Evolutionary conservation across 257 asterid genomes (phyloP).

Genomic region (Lycium ferocissimum): DNA sequence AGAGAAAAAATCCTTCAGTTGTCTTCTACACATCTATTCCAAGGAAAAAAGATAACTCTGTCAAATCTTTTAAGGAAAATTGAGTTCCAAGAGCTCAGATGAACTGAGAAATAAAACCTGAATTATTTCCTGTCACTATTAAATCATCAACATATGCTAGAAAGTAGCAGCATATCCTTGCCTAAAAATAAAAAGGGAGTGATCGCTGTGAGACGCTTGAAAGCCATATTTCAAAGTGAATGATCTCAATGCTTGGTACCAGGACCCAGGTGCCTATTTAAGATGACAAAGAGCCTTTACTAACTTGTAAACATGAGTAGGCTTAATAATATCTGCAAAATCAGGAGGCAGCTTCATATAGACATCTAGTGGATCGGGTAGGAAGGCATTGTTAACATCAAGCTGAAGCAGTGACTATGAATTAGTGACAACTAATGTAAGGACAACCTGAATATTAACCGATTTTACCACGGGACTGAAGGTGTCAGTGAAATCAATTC

Average conservation of each 20-base stretch:
- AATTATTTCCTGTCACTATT: neutral
- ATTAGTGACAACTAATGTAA: neutral
- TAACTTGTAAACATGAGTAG: neutral
- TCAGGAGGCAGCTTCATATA: neutral
- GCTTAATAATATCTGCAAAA: neutral
- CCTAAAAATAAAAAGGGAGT: neutral
- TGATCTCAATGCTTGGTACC: neutral
- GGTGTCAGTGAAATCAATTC: neutral
- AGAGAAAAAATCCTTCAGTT: neutral
- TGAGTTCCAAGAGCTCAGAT: neutral
- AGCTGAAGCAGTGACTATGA: neutral
- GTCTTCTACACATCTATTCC: neutral
- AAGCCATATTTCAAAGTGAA: neutral
- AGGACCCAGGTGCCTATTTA: neutral
- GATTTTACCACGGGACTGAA: neutral
- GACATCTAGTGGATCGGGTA: neutral
- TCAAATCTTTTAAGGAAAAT: neutral
- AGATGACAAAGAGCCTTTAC: neutral
- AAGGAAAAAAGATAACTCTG: neutral
- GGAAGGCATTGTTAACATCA: slow-evolving; percentile 8
- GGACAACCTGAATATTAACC: neutral
- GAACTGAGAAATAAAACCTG: neutral
- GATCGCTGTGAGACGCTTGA: neutral
- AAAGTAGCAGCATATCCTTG: too few relatives aligned
- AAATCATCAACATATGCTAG: neutral